Evolutionary conservation across 768 basidiomycete species (phyloP), one percentile per base, ranked within the genome.

Genomic region (Podaxis sp.): DNA sequence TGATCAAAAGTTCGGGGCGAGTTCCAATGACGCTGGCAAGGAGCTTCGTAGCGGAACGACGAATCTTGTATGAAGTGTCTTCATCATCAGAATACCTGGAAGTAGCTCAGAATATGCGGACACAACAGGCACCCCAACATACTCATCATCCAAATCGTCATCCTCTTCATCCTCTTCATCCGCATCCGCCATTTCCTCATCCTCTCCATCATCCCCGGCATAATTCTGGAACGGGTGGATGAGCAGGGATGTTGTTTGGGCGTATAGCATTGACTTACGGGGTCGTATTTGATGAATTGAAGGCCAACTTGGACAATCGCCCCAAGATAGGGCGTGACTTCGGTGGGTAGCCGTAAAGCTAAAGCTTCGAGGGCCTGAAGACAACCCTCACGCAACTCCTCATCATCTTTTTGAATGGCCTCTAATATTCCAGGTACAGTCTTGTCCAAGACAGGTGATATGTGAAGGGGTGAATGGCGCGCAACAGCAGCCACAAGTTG

Each of bases 31-130:
- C 79, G 5, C 92, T 90, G 29, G 88, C 79, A 15, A 98, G 81
- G 3, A 98, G 79, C 72, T 98, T 98, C 17, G 95, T 94, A 6
- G 97, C 90, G 6, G 93, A 89, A 50, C 97, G 87, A 66, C 97
- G 90, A 61, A 97, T 93, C 75, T 98, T 98, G 84, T 97, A 98
- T 0, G 96, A 98, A 11, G 91, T 93, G 70, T 99, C 97, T 73
- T 98, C 97, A 62, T 99, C 97, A 68, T 99, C 97, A 5, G 94
- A 94, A 73, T 97, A 98, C 65, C 93, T 96, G 66, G 27, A 9
- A 57, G 40, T 25, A 33, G 58, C 13, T 68, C 4, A 71, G 52
- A 37, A 49, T 46, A 37, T 61, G 47, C 58, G 52, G 27, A 15
- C 43, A 65, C 25, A 8, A 2, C 36, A 40, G 40, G 2, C 25